phyloP scores from a whole-genome alignment of 352 stramenopile genomes.

The Saprolegnia diclina region DNA sequence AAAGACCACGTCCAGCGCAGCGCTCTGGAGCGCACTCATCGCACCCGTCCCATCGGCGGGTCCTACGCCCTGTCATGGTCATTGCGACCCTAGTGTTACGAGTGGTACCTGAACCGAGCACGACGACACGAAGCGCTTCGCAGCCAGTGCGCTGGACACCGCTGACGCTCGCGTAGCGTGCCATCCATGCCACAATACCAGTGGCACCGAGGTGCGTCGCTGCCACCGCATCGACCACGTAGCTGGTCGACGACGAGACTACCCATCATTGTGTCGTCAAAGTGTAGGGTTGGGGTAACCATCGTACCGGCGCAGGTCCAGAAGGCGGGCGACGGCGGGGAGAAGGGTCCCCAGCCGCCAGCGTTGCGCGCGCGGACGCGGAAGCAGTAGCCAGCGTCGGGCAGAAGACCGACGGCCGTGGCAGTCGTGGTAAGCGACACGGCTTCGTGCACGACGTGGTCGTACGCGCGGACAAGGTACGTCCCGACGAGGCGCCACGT shows the following conservation, averaged over 20 bases:
- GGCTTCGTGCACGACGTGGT: constrained; percentile 38
- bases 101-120: background rate
- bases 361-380: constrained; percentile 48
- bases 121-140: constrained; percentile 36
- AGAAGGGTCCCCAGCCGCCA: constrained; percentile 64
- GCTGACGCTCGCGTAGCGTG: constrained; percentile 33
- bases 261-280: background rate
- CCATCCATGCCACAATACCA: constrained; percentile 40
- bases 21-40: constrained; percentile 29
- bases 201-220: constrained; percentile 2
- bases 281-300: constrained; percentile 3
- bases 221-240: constrained; percentile 25
- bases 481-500: constrained; percentile 47
- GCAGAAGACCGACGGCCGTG: constrained; percentile 36
- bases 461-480: constrained; percentile 52
- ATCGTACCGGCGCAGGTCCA: constrained; percentile 38
- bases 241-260: constrained; percentile 31
- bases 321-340: constrained; percentile 32
- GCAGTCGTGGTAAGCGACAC: constrained; percentile 31
- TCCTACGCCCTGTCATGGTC: background rate
- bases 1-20: constrained; percentile 31
- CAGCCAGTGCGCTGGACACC: constrained; percentile 39
- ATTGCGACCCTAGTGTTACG: background rate
- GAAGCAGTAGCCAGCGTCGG: constrained; percentile 53
- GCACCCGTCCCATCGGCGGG: constrained; percentile 20